These are phyloP conservation scores for Centella asiatica DNA, from an alignment of 129 eudicot genomes.

Conservation along the genomic window DNA sequence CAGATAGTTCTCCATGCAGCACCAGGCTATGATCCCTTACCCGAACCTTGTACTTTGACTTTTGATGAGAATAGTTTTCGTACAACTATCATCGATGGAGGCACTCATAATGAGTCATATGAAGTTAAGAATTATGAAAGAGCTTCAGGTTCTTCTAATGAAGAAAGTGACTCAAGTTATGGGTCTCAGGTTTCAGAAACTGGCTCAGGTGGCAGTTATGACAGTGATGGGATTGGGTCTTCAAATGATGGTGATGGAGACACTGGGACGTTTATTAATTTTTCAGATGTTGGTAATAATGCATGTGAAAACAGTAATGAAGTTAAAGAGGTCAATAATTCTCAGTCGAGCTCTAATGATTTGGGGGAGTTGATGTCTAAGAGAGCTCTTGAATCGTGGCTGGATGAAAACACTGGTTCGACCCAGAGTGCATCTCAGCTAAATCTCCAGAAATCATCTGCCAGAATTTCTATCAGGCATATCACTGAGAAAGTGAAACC, in stretches of 20 bases:
- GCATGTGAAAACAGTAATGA: constrained; percentile 21
- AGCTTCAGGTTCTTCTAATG: constrained; percentile 54
- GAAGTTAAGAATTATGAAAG: constrained; percentile 36
- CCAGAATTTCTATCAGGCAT: constrained; percentile 73
- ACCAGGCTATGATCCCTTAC: constrained; percentile 94
- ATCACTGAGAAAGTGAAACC: constrained; percentile 52
- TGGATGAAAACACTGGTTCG: constrained; percentile 56
- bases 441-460: constrained; percentile 39
- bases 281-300: constrained; percentile 45
- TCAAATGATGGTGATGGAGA: constrained; percentile 32
- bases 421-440: constrained; percentile 35
- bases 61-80: constrained; percentile 16
- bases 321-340: constrained; percentile 18
- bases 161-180: constrained; percentile 50
- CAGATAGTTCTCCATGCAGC: constrained; percentile 94
- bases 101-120: constrained; percentile 27
- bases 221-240: constrained; percentile 31
- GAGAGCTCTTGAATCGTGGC: constrained; percentile 87
- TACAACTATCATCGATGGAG: constrained; percentile 21
- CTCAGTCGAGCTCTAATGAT: constrained; percentile 26
- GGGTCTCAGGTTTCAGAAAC: constrained; percentile 50
- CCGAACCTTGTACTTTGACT: constrained; percentile 67
- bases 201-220: constrained; percentile 31
- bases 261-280: constrained; percentile 49
- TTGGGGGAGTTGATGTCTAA: constrained; percentile 55